Percentiles rank a stretch among this genome's conserved stretches.
phyloP scores from a whole-genome alignment of 371 early-diverging fungal species.

The Nosema granulosis region DNA sequence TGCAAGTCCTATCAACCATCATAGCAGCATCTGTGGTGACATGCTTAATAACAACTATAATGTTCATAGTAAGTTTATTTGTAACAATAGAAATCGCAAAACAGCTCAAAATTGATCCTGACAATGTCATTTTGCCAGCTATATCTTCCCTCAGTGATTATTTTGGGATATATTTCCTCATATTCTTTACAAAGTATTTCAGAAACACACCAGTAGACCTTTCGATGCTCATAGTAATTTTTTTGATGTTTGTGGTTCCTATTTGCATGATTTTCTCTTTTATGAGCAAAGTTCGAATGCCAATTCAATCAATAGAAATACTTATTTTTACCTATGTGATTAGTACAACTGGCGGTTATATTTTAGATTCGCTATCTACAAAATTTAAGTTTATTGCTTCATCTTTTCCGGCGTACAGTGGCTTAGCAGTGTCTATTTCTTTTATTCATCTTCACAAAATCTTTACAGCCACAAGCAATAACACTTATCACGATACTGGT shows the following conservation, averaged over 20 bases:
- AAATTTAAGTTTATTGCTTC: constrained; percentile 45
- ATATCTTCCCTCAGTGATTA: constrained; percentile 63
- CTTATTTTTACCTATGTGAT: constrained; percentile 43
- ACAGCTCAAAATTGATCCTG: constrained; percentile 53
- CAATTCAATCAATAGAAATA: constrained; percentile 45
- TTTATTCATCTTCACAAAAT: constrained; percentile 54
- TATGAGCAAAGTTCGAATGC: constrained; percentile 39
- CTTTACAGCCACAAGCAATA: constrained; percentile 42
- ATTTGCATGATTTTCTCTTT: constrained; percentile 41
- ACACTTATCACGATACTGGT: constrained; percentile 14
- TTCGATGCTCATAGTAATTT: neutral
- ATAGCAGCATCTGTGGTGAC: constrained; percentile 48
- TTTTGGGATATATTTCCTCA: constrained; percentile 43
- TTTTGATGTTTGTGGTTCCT: constrained; percentile 17
- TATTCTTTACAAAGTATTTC: constrained; percentile 46
- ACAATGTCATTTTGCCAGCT: constrained; percentile 64
- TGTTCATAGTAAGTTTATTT: constrained; percentile 58
- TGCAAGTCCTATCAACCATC: constrained; percentile 12
- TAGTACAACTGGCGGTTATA: constrained; percentile 39
- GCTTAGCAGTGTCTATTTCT: constrained; percentile 50
- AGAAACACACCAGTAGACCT: neutral
- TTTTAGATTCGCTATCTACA: constrained; percentile 43
- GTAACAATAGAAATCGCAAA: constrained; percentile 47
- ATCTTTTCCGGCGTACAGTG: constrained; percentile 55
- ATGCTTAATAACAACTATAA: constrained; percentile 54